phyloP scores from a whole-genome alignment of 2,329 filamentous ascomycete genomes.

The Pseudocercospora pini-densiflorae region DNA sequence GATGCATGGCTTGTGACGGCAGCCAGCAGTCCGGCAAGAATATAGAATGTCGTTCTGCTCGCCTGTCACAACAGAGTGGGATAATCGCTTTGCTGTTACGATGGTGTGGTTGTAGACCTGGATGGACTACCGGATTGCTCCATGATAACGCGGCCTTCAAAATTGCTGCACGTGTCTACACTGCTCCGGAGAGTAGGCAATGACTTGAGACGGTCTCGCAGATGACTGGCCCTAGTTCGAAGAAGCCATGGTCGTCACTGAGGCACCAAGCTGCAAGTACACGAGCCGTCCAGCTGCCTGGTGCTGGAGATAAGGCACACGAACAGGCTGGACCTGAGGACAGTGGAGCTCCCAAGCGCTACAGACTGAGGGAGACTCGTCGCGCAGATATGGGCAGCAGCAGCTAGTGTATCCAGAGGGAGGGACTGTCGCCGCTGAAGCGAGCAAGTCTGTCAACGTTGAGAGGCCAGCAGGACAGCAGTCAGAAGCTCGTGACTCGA shows the following conservation, averaged over 20 bases:
- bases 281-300: conserved; percentile 25
- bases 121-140: conserved; percentile 26
- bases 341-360: conserved; percentile 22
- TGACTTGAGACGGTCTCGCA: conserved; percentile 17
- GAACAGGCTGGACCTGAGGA: conserved; percentile 5
- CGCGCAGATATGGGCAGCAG: neutral
- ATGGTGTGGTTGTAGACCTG: conserved; percentile 20
- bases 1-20: conserved; percentile 70
- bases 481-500: conserved; percentile 22
- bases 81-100: conserved; percentile 21
- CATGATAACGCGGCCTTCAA: conserved; percentile 30
- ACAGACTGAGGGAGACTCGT: neutral
- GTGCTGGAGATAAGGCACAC: conserved; percentile 15
- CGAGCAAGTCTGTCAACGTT: conserved; percentile 13
- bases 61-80: neutral
- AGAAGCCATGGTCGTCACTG: conserved; percentile 25
- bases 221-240: conserved; percentile 24
- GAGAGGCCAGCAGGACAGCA: conserved; percentile 13
- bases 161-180: conserved; percentile 18
- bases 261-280: conserved; percentile 28
- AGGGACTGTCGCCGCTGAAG: neutral
- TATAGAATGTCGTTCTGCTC: neutral
- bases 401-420: neutral
- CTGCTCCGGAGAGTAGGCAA: conserved; percentile 10
- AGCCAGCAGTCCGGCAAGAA: neutral